Percentiles rank a stretch among this genome's conserved stretches.
Evolutionary conservation across 2,329 filamentous ascomycete species (phyloP).

Genomic region (Pyrenochaeta sp.): DNA sequence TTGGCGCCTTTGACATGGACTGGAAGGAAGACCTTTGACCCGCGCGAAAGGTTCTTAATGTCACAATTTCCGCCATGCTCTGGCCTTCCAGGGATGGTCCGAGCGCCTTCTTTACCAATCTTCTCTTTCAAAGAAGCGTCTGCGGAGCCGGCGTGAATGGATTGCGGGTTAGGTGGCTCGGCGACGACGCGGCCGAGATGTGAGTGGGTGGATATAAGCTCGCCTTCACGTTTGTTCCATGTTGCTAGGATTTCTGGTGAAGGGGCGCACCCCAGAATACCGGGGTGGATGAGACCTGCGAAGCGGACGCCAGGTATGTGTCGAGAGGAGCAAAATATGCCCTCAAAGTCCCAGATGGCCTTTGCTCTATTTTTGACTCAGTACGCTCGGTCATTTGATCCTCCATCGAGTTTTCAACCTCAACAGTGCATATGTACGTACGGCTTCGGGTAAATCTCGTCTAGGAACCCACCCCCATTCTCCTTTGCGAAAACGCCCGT

Average conservation of each 20-base stretch:
- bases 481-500: slow-evolving; percentile 80
- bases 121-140: slow-evolving; percentile 67
- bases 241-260: slow-evolving; percentile 77
- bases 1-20: slow-evolving; percentile 88
- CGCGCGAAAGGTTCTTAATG: slow-evolving; percentile 84
- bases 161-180: slow-evolving; percentile 75
- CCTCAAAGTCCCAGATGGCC: slow-evolving; percentile 80
- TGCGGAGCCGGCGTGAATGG: slow-evolving; percentile 75
- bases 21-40: slow-evolving; percentile 84
- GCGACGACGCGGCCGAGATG: slow-evolving; percentile 72
- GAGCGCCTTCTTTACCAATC: slow-evolving; percentile 78
- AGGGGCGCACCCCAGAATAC: slow-evolving; percentile 89
- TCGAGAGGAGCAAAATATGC: slow-evolving; percentile 81
- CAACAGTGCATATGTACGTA: slow-evolving; percentile 52
- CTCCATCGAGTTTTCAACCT: neutral
- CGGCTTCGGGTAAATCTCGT: slow-evolving; percentile 86
- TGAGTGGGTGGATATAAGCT: slow-evolving; percentile 76
- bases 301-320: slow-evolving; percentile 81
- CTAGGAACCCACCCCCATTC: slow-evolving; percentile 89
- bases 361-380: slow-evolving; percentile 62
- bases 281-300: slow-evolving; percentile 87
- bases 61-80: slow-evolving; percentile 93
- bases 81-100: slow-evolving; percentile 84
- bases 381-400: neutral
- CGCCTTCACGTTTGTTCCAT: slow-evolving; percentile 85